Base-by-base conservation (phyloP, 164 flowering plant species). In the Magnolia officinalis region DNA sequence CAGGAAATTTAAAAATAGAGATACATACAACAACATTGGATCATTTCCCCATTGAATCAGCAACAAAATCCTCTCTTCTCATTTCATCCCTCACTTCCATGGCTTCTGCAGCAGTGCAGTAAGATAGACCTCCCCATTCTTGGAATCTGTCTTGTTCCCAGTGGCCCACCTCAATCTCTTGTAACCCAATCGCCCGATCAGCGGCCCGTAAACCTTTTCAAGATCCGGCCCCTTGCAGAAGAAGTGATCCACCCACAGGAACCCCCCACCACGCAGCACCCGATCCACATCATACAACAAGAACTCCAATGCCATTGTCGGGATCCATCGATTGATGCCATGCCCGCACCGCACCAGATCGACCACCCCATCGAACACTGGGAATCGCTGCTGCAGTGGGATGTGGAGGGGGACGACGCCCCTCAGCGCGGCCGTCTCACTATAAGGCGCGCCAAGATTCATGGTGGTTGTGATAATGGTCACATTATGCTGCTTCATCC, bases 271-370 rank as follows among this genome's bases (percentile, higher is more conserved):
- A 65, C 99, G 89, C 88, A 96, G 79, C 80, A 92, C 91, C 72
- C 99, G 82, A 81, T 96, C 99, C 37, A 87, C 88, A 80, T 96
- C 99, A 78, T 59, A 92, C 14, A 96, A 74, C 88, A 96, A 75
- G 74, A 96, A 92, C 82, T 94, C 98, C 92, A 94, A 66, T 52
- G 81, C 80, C 16, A 80, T 72, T 59, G 80, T 50, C 0, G 98
- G 99, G 11, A 96, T 94, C 99, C 99, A 96, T 76, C 97, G 84
- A 68, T 96, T 96, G 69, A 96, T 94, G 0, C 94, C 99, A 55
- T 77, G 91, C 37, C 98, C 92, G 65, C 90, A 89, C 72, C 97
- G 81, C 19, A 96, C 97, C 70, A 96, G 85, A 85, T 96, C 99
- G 76, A 91, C 67, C 29, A 82, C 87, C 77, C 96, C 97, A 70